phyloP scores from a whole-genome alignment of 768 basidiomycete species.

The Boletus speciosus region DNA sequence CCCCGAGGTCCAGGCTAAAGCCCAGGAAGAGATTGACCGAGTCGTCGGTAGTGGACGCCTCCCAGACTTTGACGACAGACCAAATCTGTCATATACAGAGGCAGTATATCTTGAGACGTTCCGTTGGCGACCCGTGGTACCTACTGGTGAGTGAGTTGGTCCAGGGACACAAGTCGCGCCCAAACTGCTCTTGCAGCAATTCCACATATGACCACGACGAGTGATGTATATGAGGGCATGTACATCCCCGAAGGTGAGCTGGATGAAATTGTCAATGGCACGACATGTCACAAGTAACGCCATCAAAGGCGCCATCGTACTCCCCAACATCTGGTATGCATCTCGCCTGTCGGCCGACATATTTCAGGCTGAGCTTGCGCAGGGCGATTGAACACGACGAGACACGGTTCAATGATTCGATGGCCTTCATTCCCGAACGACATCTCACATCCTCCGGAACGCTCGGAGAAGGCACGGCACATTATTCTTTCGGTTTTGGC shows the following conservation, averaged over 20 bases:
- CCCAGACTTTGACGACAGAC: slow-evolving; percentile 27
- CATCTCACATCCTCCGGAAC: slow-evolving; percentile 36
- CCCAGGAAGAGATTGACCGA: slow-evolving; percentile 30
- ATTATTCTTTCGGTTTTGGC: slow-evolving; percentile 22
- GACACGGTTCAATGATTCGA: slow-evolving; percentile 48
- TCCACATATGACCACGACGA: slow-evolving; percentile 21
- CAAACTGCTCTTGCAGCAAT: slow-evolving; percentile 10
- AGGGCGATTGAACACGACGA: slow-evolving; percentile 52
- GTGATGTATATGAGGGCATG: slow-evolving; percentile 29
- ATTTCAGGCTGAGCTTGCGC: neutral
- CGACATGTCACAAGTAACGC: neutral
- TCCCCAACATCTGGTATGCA: slow-evolving; percentile 27
- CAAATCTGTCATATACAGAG: slow-evolving; percentile 30
- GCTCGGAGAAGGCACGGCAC: slow-evolving; percentile 2
- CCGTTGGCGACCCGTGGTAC: slow-evolving; percentile 31
- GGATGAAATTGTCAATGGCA: neutral
- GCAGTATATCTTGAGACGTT: slow-evolving; percentile 31
- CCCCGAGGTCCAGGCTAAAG: slow-evolving; percentile 31
- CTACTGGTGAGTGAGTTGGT: slow-evolving; percentile 21
- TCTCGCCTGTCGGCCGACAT: neutral
- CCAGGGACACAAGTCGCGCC: neutral
- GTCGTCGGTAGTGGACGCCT: slow-evolving; percentile 31
- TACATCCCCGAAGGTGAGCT: slow-evolving; percentile 29
- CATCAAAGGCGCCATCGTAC: slow-evolving; percentile 16
- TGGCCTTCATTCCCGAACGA: slow-evolving; percentile 53